Evolutionary conservation across 2,329 filamentous ascomycete species (phyloP), one percentile per base, ranked within the genome.

Genomic region (Akanthomyces dipterigenus): DNA sequence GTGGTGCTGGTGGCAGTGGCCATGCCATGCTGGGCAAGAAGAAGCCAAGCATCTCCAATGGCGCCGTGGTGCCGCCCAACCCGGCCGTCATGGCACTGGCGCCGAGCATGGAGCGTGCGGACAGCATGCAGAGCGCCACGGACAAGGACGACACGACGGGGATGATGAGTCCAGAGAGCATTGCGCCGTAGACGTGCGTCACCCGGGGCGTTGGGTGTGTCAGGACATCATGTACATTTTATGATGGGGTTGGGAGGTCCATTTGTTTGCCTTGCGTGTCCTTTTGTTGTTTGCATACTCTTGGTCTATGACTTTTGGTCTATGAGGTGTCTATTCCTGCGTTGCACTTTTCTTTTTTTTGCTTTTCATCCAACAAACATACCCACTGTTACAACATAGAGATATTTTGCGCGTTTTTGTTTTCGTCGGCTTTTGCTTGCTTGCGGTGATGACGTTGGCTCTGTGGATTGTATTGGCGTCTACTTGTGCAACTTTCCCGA

Each of bases 161-260:
- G 22, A 91, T 93, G 85, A 91, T 93, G 80, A 95, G 90, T 70
- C 91, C 91, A 4, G 87, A 93, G 76, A 92, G 90, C 72, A 85
- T 91, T 66, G 82, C 82, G 61, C 73, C 77, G 70, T 76, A 50
- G 18, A 22, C 45, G 48, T n/a, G n/a, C 31, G 31, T 7, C 28
- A 34, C 31, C 9, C 3, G 53, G 34, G 38, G 31, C 8, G 31
- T 16, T 20, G 20, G 2, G 20, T 26, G 43, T 48, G 40, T 57
- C 55, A 38, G 26, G 20, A 28, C 26, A 50, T 50, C 24, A 43
- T 58, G 55, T 58, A 58, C 36, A 58, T 50, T 58, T 40, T 58
- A 50, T 24, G 45, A 5, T 42, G 7, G 18, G 46, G 46, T 8
- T 34, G 51, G 7, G 38, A 18, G 26, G 11, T 22, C 20, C 11